A percentile compares a stretch with the other conserved stretches of the same genome.
These are phyloP conservation scores for Penicillium brevicompactum DNA, from an alignment of 2,329 filamentous ascomycete species.

Conservation along the genomic window DNA sequence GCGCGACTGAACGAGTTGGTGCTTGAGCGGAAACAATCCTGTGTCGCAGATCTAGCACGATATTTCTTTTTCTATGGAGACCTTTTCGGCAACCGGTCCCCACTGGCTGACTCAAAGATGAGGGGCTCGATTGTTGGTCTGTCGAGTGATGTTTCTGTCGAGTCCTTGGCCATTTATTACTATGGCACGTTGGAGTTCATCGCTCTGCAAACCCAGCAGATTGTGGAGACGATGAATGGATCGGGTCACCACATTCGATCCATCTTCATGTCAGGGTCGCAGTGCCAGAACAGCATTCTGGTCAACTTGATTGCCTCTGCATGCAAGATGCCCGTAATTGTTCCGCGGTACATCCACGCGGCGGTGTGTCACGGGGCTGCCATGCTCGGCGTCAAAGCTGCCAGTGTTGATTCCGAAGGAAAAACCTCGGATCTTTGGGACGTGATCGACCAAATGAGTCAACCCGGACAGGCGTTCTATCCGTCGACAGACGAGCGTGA, in stretches of 20 bases:
- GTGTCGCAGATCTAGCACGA: conserved; percentile 80
- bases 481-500: conserved; percentile 72
- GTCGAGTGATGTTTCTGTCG: conserved; percentile 78
- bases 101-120: conserved; percentile 88
- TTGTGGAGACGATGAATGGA: conserved; percentile 89
- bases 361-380: conserved; percentile 96
- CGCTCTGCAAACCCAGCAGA: conserved; percentile 90
- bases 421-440: conserved; percentile 87
- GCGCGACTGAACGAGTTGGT: conserved; percentile 77
- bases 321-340: conserved; percentile 88
- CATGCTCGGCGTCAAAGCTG: conserved; percentile 98
- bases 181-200: conserved; percentile 97
- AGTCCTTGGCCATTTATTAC: conserved; percentile 84
- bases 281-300: conserved; percentile 92
- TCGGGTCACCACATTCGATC: conserved; percentile 83
- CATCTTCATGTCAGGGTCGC: conserved; percentile 98
- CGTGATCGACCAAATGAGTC: conserved; percentile 98
- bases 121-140: conserved; percentile 82
- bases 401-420: conserved; percentile 74
- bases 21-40: conserved; percentile 68
- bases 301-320: conserved; percentile 90
- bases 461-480: conserved; percentile 80
- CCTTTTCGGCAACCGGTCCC: conserved; percentile 90
- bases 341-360: conserved; percentile 90
- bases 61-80: conserved; percentile 99